Base-by-base conservation (phyloP, 805 yeast genomes). In the Candida nanaspora region DNA sequence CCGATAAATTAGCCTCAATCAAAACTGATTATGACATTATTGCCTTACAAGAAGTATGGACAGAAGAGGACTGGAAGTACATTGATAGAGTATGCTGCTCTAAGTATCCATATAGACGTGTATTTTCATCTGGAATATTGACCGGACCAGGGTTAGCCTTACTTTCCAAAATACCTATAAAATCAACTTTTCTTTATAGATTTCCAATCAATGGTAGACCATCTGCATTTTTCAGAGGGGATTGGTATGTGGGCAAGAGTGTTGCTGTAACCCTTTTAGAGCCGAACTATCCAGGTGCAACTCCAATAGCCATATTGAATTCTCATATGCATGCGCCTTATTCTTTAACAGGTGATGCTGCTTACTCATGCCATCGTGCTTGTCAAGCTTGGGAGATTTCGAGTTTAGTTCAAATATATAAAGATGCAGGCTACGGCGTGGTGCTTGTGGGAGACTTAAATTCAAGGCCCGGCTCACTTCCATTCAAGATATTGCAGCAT, bases 251-350 rank as follows among this genome's bases (percentile, higher is more conserved):
- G 19, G 98, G 98, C 8, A 93, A 93, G 57, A 74, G 91, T 8
- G 76, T 87, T 16, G 83, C 95, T 1, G 78, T 87, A 3, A 83
- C 95, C 0, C 60, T 78, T 4, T 64, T 93, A 33, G 66, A 66
- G 41, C 81, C 85, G 5, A 62, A 74, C 3, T 51, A 55, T 15
- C 62, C 69, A 0, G 66, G 64, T 15, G 65, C 72, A 2, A 56
- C 69, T 6, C 82, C 82, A 5, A 64, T 93, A 32, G 97, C 94
- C 2, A 62, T 93, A 5, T 64, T 93, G 54, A 91, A 89, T 55
- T 81, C 95, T 15, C 98, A 93, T 59, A 82, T 93, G 93, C 98
- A 93, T 61, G 98, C 98, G 1, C 98, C 98, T 0, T 93, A 93
- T 55, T 72, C 93, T 1, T 53, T 63, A 15, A 62, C 67, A 0